These are phyloP conservation scores for Trametes elegans DNA, from an alignment of 768 basidiomycete genomes.

Conservation along the genomic window DNA sequence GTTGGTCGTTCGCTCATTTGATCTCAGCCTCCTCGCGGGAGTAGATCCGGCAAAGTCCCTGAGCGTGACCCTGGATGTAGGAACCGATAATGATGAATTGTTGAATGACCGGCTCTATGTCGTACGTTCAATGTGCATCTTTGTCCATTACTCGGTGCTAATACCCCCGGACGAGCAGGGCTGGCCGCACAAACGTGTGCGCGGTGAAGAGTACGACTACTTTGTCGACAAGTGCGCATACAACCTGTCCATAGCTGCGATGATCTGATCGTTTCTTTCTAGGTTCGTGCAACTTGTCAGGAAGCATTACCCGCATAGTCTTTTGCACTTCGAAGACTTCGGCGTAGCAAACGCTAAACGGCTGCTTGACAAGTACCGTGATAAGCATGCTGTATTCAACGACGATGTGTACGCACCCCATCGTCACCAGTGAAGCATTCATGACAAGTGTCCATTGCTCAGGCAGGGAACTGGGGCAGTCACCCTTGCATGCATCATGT, in stretches of 20 bases:
- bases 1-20: not conserved
- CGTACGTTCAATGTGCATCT: conserved; percentile 37
- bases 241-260: not conserved
- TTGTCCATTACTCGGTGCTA: not conserved
- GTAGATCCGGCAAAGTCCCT: conserved; percentile 59
- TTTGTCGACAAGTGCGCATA: conserved; percentile 67
- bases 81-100: conserved; percentile 67
- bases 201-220: conserved; percentile 69
- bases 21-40: conserved; percentile 56
- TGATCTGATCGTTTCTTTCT: not conserved
- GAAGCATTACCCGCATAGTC: conserved; percentile 61
- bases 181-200: conserved; percentile 66
- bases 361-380: conserved; percentile 59
- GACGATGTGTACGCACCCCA: conserved; percentile 65
- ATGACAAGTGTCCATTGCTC: not conserved
- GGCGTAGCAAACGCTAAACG: conserved; percentile 74
- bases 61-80: conserved; percentile 70
- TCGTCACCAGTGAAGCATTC: not conserved
- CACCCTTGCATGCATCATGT: conserved; percentile 65
- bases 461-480: conserved; percentile 80
- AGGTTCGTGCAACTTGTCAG: conserved; percentile 77
- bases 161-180: conserved; percentile 44
- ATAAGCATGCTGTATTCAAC: conserved; percentile 70
- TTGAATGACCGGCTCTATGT: conserved; percentile 65
- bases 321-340: conserved; percentile 86